Conservation (phyloP, 805 yeast genomes). For the Sugiyamaella boreocaroliniensis region DNA sequence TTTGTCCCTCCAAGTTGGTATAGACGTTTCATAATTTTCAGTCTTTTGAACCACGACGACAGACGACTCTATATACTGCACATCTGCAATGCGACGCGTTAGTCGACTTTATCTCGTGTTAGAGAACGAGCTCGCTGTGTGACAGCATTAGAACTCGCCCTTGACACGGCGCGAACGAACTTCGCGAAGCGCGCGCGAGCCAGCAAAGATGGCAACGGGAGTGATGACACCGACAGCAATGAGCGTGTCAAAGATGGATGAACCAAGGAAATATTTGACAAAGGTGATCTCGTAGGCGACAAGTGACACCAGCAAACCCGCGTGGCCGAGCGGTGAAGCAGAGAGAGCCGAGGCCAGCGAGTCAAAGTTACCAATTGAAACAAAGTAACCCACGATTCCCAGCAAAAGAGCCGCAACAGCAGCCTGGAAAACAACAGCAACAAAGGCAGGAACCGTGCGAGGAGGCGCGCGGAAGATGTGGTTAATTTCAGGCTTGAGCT, state of each 20-base stretch:
- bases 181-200: slow-evolving; percentile 58
- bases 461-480: slow-evolving; percentile 56
- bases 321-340: slow-evolving; percentile 29
- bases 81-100: too few relatives aligned
- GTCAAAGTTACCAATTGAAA: slow-evolving; percentile 25
- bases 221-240: slow-evolving; percentile 42
- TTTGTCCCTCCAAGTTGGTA: too few relatives aligned
- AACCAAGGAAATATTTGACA: slow-evolving; percentile 50
- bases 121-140: not conserved
- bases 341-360: slow-evolving; percentile 20
- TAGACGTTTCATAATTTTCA: too few relatives aligned
- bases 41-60: too few relatives aligned
- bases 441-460: slow-evolving; percentile 41
- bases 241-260: slow-evolving; percentile 55
- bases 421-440: slow-evolving; percentile 48
- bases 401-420: slow-evolving; percentile 38
- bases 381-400: slow-evolving; percentile 34
- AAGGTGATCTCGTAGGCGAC: slow-evolving; percentile 49
- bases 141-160: slow-evolving; percentile 14
- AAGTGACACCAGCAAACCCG: slow-evolving; percentile 44
- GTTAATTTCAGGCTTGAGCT: slow-evolving; percentile 51
- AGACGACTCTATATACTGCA: too few relatives aligned
- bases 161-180: slow-evolving; percentile 24
- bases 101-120: not conserved
- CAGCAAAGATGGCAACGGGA: slow-evolving; percentile 51